Conservation (phyloP, 352 stramenopile genomes). For the Phytophthora melonis region DNA sequence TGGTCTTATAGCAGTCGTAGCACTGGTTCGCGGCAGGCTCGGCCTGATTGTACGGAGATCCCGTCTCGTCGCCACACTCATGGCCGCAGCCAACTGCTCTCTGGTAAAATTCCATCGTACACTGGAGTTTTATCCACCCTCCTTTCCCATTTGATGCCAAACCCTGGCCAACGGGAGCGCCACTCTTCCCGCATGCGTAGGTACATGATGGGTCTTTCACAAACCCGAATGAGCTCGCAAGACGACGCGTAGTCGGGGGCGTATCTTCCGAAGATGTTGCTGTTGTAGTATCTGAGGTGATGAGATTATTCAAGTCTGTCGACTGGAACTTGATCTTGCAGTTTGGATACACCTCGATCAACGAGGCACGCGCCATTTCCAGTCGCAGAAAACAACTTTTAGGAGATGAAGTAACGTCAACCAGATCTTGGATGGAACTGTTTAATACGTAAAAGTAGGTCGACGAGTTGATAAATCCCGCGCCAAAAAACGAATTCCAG, state of each 20-base stretch:
- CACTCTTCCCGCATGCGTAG: not conserved
- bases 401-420: not conserved
- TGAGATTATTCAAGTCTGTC: slow-evolving; percentile 4
- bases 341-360: slow-evolving; percentile 7
- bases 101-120: not conserved
- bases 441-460: slow-evolving; percentile 2
- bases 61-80: not conserved
- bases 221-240: slow-evolving; percentile 3
- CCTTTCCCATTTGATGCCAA: not conserved
- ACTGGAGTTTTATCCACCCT: not conserved
- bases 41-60: not conserved
- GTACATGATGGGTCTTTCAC: not conserved
- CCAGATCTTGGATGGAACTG: not conserved
- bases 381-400: not conserved
- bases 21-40: not conserved
- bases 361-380: not conserved
- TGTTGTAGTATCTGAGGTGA: not conserved
- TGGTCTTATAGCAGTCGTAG: slow-evolving; percentile 3
- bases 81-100: not conserved
- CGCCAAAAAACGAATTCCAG: slow-evolving; percentile 3
- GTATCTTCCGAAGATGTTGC: not conserved
- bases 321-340: slow-evolving; percentile 14
- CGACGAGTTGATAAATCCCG: not conserved
- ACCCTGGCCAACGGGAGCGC: not conserved
- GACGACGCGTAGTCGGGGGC: not conserved